Percentiles rank a stretch among this genome's conserved stretches.
Conservation (phyloP, 2,329 filamentous ascomycete species). For the Pseudogymnoascus sp. region DNA sequence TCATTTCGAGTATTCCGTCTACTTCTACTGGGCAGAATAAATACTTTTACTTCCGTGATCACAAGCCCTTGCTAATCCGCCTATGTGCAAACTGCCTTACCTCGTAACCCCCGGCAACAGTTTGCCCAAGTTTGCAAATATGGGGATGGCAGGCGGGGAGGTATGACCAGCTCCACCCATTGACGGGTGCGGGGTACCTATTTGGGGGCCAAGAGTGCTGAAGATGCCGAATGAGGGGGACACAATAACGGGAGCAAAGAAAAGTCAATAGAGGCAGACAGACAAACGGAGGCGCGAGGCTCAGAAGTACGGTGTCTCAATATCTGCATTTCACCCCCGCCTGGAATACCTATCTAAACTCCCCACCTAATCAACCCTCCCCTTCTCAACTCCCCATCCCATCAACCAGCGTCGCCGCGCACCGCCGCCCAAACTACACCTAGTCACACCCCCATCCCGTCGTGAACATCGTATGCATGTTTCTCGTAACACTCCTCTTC, state of each 20-base stretch:
- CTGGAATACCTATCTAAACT: slow-evolving; percentile 2
- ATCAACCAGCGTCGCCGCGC: not conserved
- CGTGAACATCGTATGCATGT: slow-evolving; percentile 7
- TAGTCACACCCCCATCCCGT: not conserved
- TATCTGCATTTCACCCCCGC: slow-evolving; percentile 4
- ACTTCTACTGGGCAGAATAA: not conserved
- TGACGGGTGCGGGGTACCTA: not conserved
- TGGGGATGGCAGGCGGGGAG: not conserved
- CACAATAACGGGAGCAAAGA: not conserved
- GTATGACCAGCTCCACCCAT: not conserved
- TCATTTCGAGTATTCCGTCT: not conserved
- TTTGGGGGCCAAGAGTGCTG: not conserved
- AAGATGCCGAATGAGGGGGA: not conserved
- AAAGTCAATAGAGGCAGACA: not conserved
- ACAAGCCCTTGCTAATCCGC: not conserved
- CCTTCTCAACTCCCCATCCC: not conserved
- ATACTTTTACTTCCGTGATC: not conserved
- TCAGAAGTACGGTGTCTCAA: not conserved
- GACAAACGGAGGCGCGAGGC: not conserved
- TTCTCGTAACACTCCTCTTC: not conserved
- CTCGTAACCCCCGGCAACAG: not conserved
- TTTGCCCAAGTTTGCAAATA: not conserved
- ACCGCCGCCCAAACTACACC: not conserved
- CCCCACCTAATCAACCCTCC: not conserved
- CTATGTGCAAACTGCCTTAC: not conserved